Evolutionary conservation across 495 filamentous ascomycete genomes (phyloP).

Genomic region (Penicillium mononematosum): DNA sequence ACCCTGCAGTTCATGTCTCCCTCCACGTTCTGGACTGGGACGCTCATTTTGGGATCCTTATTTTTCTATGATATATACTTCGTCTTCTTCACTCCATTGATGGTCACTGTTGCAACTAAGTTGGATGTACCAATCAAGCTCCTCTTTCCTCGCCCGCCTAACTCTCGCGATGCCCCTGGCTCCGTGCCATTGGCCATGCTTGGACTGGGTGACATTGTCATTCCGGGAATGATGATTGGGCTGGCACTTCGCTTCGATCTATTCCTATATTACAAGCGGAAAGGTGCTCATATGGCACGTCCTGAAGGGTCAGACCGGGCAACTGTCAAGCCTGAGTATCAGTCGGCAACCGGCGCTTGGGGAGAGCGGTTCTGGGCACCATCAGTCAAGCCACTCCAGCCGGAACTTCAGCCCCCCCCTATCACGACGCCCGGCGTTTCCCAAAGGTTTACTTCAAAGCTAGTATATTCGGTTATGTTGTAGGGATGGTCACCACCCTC

Average conservation of each 20-base stretch:
- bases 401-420: slow-evolving; percentile 40
- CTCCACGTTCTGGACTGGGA: slow-evolving; percentile 81
- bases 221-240: slow-evolving; percentile 91
- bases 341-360: slow-evolving; percentile 66
- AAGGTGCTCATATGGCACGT: slow-evolving; percentile 43
- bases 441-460: slow-evolving; percentile 87
- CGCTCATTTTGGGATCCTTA: slow-evolving; percentile 69
- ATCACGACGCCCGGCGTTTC: slow-evolving; percentile 55
- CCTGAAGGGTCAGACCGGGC: slow-evolving; percentile 37
- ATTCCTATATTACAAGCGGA: slow-evolving; percentile 72
- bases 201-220: slow-evolving; percentile 87
- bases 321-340: slow-evolving; percentile 55
- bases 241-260: slow-evolving; percentile 88
- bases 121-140: slow-evolving; percentile 94
- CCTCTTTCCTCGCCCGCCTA: slow-evolving; percentile 69
- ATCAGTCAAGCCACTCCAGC: slow-evolving; percentile 23
- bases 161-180: slow-evolving; percentile 36
- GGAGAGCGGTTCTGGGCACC: slow-evolving; percentile 82
- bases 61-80: slow-evolving; percentile 97
- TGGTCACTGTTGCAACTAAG: slow-evolving; percentile 90
- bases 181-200: slow-evolving; percentile 69
- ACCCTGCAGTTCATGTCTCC: slow-evolving; percentile 84
- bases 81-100: slow-evolving; percentile 95
- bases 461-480: slow-evolving; percentile 70
- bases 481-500: slow-evolving; percentile 77